Conservation (phyloP, 441 rosid genomes). For the Mallotus repandus region DNA sequence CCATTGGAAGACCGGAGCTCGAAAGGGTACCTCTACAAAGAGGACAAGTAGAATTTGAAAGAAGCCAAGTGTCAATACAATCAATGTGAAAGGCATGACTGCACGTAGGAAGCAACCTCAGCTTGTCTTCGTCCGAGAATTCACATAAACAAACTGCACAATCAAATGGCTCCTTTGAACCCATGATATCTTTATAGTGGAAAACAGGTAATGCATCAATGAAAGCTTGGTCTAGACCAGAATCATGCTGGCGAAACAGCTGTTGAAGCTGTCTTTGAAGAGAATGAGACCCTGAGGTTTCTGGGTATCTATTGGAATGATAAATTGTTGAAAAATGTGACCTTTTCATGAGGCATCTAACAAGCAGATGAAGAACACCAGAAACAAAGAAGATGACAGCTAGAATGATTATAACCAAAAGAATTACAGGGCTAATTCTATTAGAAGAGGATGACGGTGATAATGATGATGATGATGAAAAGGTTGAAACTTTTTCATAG, state of each 20-base stretch:
- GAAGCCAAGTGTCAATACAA: slow-evolving; percentile 80
- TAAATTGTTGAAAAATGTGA: slow-evolving; percentile 40
- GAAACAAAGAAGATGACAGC: slow-evolving; percentile 69
- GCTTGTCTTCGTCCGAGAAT: slow-evolving; percentile 51
- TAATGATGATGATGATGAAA: slow-evolving; percentile 21
- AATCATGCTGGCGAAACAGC: slow-evolving; percentile 64
- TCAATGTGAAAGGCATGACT: slow-evolving; percentile 73
- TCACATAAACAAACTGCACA: slow-evolving; percentile 75
- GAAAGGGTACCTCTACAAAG: slow-evolving; percentile 60
- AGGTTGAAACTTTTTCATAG: slow-evolving; percentile 31
- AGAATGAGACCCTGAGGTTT: slow-evolving; percentile 41
- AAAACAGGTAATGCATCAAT: slow-evolving; percentile 68
- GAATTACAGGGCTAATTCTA: slow-evolving; percentile 63
- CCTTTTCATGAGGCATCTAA: slow-evolving; percentile 54
- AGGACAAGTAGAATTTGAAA: slow-evolving; percentile 80
- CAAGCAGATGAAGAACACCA: slow-evolving; percentile 72
- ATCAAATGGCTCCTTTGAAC: slow-evolving; percentile 60
- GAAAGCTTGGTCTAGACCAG: slow-evolving; percentile 62
- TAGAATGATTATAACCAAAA: slow-evolving; percentile 54
- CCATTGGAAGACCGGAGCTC: slow-evolving; percentile 26
- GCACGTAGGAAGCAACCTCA: slow-evolving; percentile 63
- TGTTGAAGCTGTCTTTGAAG: slow-evolving; percentile 74
- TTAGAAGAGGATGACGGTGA: slow-evolving; percentile 33
- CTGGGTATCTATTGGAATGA: slow-evolving; percentile 44
- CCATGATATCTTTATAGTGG: slow-evolving; percentile 47